phyloP scores from a whole-genome alignment of 768 basidiomycete genomes.

The Trametes punicea region DNA sequence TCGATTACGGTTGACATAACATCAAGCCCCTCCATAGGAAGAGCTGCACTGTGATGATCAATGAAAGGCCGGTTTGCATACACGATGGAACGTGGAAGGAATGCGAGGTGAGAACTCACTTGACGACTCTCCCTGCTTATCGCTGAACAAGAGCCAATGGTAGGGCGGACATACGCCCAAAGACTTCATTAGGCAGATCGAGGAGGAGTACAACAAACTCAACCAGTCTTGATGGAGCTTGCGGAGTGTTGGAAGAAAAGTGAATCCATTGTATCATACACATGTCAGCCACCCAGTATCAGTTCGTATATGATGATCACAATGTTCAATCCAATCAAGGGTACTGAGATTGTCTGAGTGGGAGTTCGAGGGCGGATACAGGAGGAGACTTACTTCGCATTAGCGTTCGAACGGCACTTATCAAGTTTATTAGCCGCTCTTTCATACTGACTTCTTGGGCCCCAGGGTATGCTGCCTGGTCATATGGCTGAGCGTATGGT shows the following conservation, averaged over 20 bases:
- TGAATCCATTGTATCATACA: constrained; percentile 18
- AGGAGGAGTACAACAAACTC: constrained; percentile 64
- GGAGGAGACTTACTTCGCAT: constrained; percentile 81
- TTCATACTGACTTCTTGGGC: constrained; percentile 69
- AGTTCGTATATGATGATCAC: constrained; percentile 86
- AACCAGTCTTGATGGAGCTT: constrained; percentile 36
- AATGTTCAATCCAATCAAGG: constrained; percentile 84
- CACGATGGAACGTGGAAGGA: constrained; percentile 77
- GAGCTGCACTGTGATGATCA: constrained; percentile 87
- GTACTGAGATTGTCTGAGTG: constrained; percentile 57
- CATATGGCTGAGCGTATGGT: constrained; percentile 67
- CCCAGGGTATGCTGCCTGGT: constrained; percentile 56
- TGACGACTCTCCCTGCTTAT: neutral
- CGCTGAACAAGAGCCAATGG: neutral
- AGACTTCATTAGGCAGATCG: constrained; percentile 79
- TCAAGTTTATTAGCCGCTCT: constrained; percentile 84
- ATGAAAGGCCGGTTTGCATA: constrained; percentile 61
- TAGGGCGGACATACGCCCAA: constrained; percentile 70
- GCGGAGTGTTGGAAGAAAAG: neutral
- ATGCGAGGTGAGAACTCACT: constrained; percentile 56
- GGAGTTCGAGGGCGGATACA: constrained; percentile 6
- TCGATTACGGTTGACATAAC: neutral
- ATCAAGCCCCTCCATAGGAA: constrained; percentile 43
- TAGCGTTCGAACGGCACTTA: constrained; percentile 91
- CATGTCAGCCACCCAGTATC: constrained; percentile 51